Percentiles rank a stretch among this genome's conserved stretches.
phyloP scores from a whole-genome alignment of 192 early-diverging fungal genomes.

The Coemansia sp. region DNA sequence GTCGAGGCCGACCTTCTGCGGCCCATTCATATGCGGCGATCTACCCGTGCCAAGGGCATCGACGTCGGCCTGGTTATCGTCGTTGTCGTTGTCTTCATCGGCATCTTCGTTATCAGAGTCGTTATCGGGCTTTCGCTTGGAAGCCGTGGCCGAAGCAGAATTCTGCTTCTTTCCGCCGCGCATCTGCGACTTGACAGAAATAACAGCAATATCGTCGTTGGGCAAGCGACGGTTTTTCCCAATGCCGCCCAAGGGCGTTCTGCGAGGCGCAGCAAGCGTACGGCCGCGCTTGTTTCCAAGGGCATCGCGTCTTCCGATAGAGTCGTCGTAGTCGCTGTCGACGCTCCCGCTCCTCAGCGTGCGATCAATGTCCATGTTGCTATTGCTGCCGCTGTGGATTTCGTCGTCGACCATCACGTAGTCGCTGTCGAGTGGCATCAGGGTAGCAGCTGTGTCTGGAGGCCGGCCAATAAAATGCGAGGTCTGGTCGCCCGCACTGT shows the following conservation, averaged over 20 bases:
- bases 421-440: slow-evolving; percentile 33
- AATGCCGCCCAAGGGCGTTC: slow-evolving; percentile 34
- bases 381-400: slow-evolving; percentile 2
- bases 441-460: slow-evolving; percentile 32
- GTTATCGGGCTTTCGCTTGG: neutral
- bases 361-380: slow-evolving; percentile 27
- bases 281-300: slow-evolving; percentile 31
- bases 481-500: slow-evolving; percentile 14
- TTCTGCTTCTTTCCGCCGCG: slow-evolving; percentile 18
- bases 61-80: neutral
- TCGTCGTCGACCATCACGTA: slow-evolving; percentile 47
- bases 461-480: slow-evolving; percentile 24
- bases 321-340: slow-evolving; percentile 26
- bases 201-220: slow-evolving; percentile 22
- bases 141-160: neutral
- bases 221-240: slow-evolving; percentile 29
- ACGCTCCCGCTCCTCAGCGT: slow-evolving; percentile 35
- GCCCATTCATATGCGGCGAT: slow-evolving; percentile 1
- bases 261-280: slow-evolving; percentile 29
- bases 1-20: slow-evolving; percentile 18
- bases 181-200: slow-evolving; percentile 45
- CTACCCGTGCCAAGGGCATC: neutral
- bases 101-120: neutral
- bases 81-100: neutral
- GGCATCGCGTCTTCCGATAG: slow-evolving; percentile 4